Percentiles rank a stretch among this genome's conserved stretches.
These are phyloP conservation scores for Morella rubra DNA, from an alignment of 306 rosid species.

Conservation along the genomic window DNA sequence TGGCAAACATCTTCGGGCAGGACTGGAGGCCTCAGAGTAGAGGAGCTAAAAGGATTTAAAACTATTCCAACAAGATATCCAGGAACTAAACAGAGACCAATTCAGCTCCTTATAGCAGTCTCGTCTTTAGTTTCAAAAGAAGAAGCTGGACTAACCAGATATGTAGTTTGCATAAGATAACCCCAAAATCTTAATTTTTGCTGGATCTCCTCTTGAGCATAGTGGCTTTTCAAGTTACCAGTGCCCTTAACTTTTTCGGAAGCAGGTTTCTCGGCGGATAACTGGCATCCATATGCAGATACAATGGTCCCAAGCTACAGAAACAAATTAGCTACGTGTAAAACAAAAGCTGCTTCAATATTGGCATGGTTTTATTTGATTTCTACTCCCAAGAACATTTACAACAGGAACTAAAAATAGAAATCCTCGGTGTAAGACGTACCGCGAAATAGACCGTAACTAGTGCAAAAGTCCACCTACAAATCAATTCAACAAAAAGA, in stretches of 20 bases:
- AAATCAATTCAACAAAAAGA: slow-evolving; percentile 13
- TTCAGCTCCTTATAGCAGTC: not conserved
- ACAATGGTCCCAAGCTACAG: slow-evolving; percentile 61
- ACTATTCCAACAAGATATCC: not conserved
- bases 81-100: not conserved
- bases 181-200: slow-evolving; percentile 63
- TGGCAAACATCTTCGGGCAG: not conserved
- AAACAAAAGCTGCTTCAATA: slow-evolving; percentile 4
- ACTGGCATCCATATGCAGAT: slow-evolving; percentile 74
- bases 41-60: slow-evolving; percentile 1
- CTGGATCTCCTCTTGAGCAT: slow-evolving; percentile 44
- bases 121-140: not conserved
- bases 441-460: slow-evolving; percentile 72
- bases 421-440: slow-evolving; percentile 28
- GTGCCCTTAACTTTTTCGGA: slow-evolving; percentile 29
- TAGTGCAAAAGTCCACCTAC: slow-evolving; percentile 84
- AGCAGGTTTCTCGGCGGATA: slow-evolving; percentile 31
- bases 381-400: not conserved
- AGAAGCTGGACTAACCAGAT: slow-evolving; percentile 49
- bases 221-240: slow-evolving; percentile 33
- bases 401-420: not conserved
- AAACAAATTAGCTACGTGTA: slow-evolving; percentile 7
- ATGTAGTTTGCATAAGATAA: slow-evolving; percentile 58
- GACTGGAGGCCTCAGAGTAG: not conserved
- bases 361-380: not conserved